These are phyloP conservation scores for Nemania sp. DNA, from an alignment of 2,329 filamentous ascomycete genomes.

Conservation along the genomic window DNA sequence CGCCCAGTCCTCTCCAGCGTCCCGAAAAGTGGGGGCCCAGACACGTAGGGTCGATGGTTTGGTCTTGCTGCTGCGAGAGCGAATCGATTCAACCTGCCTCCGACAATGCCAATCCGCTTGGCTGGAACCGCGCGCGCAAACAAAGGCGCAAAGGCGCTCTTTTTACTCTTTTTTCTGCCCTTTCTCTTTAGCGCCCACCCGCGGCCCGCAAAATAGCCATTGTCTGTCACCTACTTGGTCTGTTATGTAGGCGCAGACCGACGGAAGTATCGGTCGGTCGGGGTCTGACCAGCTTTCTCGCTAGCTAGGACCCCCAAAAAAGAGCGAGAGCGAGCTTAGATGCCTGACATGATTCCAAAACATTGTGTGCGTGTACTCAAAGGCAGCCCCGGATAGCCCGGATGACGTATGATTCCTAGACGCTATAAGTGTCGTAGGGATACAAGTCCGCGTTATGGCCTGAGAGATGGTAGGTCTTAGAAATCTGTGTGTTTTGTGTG, in stretches of 20 bases:
- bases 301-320: slow-evolving; percentile 1
- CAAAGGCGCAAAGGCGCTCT: too few species aligned
- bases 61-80: slow-evolving; percentile 20
- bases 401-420: slow-evolving; percentile 27
- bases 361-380: neutral
- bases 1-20: neutral
- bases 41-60: slow-evolving; percentile 3
- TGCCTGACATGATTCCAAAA: slow-evolving; percentile 24
- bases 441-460: slow-evolving; percentile 3
- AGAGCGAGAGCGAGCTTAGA: too few species aligned
- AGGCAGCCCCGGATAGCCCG: slow-evolving; percentile 27
- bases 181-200: slow-evolving; percentile 24
- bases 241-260: neutral
- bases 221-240: slow-evolving; percentile 4
- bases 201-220: slow-evolving; percentile 16
- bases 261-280: slow-evolving; percentile 7
- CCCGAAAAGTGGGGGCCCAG: neutral
- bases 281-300: slow-evolving; percentile 20
- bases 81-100: slow-evolving; percentile 25
- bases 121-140: slow-evolving; percentile 38
- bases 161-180: neutral
- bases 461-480: neutral
- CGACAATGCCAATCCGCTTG: slow-evolving; percentile 15
- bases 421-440: slow-evolving; percentile 27
- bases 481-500: slow-evolving; percentile 26